These are phyloP conservation scores for Lithohypha guttulata DNA, from an alignment of 2,329 filamentous ascomycete genomes.

Conservation along the genomic window DNA sequence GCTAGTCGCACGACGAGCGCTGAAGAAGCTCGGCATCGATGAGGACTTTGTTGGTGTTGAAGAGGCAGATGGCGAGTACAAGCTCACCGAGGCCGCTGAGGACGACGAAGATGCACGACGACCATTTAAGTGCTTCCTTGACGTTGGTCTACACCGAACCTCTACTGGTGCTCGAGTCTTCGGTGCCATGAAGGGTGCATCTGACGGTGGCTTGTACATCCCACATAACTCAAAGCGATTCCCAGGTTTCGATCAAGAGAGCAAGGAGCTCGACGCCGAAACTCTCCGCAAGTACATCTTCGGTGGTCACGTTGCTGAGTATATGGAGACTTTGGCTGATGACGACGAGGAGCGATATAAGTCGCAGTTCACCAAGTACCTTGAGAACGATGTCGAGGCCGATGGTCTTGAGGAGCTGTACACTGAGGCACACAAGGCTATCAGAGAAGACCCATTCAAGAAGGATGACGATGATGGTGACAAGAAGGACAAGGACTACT, in stretches of 20 bases:
- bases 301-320: constrained; percentile 95
- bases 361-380: constrained; percentile 95
- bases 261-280: constrained; percentile 95
- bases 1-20: constrained; percentile 87
- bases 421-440: constrained; percentile 85
- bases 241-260: constrained; percentile 95
- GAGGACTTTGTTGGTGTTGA: constrained; percentile 90
- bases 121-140: constrained; percentile 98
- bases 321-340: constrained; percentile 99
- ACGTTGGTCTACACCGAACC: constrained; percentile 93
- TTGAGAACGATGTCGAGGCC: constrained; percentile 92
- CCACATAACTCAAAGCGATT: constrained; percentile 99
- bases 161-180: constrained; percentile 98
- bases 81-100: constrained; percentile 87
- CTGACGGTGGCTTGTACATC: constrained; percentile 90
- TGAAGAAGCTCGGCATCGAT: constrained; percentile 94
- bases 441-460: constrained; percentile 97
- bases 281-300: constrained; percentile 99
- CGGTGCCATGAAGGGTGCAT: constrained; percentile 98
- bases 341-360: constrained; percentile 99
- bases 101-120: constrained; percentile 80
- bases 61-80: constrained; percentile 94
- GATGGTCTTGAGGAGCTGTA: constrained; percentile 96
- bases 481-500: constrained; percentile 97
- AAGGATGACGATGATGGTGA: constrained; percentile 62